Evolutionary conservation across 139 green algal genomes (phyloP), one percentile per base, ranked within the genome.

Genomic region (Ulvella scutata): DNA sequence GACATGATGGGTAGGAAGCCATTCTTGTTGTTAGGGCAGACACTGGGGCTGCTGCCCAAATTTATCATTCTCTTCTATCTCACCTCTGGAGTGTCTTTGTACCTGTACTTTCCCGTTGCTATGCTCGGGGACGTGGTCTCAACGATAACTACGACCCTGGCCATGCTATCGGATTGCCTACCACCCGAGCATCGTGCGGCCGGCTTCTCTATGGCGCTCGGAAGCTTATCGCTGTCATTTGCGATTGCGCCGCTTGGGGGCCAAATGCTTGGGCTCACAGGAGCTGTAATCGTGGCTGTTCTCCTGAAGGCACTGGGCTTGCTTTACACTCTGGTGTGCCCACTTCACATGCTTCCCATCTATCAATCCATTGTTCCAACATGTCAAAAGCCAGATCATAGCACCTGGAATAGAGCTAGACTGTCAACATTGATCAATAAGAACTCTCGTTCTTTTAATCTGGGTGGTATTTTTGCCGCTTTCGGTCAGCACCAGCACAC

Each of bases 1-100:
- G 90, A 95, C 77, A 67, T 80, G 13, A 78, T 86, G 39, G 90
- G 90, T 3, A 79, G 90, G n/a, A 88, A 88, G 76, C 88, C 89
- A 1, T 94, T 95, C 79, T 78, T 95, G 61, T 43, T 94, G 2
- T 26, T 84, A 3, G 80, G 81, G 4, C 76, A 87, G 26, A 3
- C 38, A 3, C 72, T 84, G 6, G 62, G 61, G 10, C 62, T 84
- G 10, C 35, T 86, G 35, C 85, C 83, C 0, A 62, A 88, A 6
- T 6, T 51, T 2, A 79, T 86, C 4, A 62, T 93, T 29, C 74
- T 87, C 35, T 17, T 85, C n/a, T 77, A 93, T 79, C 60, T 91
- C 31, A 72, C 37, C 21, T 38, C 38, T 4, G 80, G 72, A 17
- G 6, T 85, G 6, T 77, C 84, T 2, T 73, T 91, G 29, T 77